Evolutionary conservation across 2,329 filamentous ascomycete genomes (phyloP).

Genomic region (Didymella pinodella): DNA sequence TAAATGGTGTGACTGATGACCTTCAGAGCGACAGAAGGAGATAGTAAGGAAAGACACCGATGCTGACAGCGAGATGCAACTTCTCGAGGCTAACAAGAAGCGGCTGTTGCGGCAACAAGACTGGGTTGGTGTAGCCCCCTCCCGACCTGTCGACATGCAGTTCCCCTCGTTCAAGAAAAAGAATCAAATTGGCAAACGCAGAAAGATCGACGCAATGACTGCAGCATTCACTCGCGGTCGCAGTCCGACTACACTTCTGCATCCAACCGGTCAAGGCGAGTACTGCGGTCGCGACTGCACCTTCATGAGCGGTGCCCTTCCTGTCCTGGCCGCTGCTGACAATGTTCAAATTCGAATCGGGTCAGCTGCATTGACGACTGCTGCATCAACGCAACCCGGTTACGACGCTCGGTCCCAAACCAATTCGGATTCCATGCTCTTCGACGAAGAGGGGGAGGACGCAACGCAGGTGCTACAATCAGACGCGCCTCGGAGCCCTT

Average conservation of each 20-base stretch:
- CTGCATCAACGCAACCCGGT: conserved; percentile 25
- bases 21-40: conserved; percentile 1
- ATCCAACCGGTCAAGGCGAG: background rate
- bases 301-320: conserved; percentile 26
- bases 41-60: conserved; percentile 19
- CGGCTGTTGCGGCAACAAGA: conserved; percentile 43
- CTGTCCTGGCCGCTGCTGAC: conserved; percentile 22
- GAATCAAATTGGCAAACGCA: conserved; percentile 44
- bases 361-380: conserved; percentile 44
- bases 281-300: conserved; percentile 10
- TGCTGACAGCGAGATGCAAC: conserved; percentile 24
- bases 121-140: conserved; percentile 46
- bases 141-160: conserved; percentile 41
- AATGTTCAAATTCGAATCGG: conserved; percentile 49
- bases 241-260: background rate
- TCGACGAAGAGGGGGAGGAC: conserved; percentile 38
- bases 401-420: conserved; percentile 22
- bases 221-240: conserved; percentile 10
- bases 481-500: background rate
- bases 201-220: conserved; percentile 29
- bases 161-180: conserved; percentile 40
- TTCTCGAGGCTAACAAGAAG: conserved; percentile 41
- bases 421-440: conserved; percentile 49
- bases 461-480: conserved; percentile 11
- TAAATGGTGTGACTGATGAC: conserved; percentile 1